These are phyloP conservation scores for Raphidocelis subcapitata DNA, from an alignment of 139 green algal species.

Conservation along the genomic window DNA sequence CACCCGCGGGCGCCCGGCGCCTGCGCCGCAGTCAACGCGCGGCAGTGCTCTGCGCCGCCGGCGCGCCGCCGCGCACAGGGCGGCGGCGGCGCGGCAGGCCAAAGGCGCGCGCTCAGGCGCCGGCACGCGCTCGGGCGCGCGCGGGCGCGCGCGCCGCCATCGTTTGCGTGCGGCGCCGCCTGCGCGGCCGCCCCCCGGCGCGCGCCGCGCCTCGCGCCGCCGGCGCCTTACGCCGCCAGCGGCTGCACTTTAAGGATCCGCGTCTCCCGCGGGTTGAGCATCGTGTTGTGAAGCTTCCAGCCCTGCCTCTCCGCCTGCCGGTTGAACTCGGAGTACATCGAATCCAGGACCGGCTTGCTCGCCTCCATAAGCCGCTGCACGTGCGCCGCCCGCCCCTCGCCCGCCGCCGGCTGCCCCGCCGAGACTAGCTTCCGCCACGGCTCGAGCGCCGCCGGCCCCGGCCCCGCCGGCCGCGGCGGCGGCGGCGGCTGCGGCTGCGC, in stretches of 20 bases:
- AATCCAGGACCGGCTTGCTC: constrained; percentile 30
- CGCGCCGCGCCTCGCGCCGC: background rate
- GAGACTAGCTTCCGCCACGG: constrained; percentile 12
- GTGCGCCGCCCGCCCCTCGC: constrained; percentile 16
- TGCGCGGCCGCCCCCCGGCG: background rate
- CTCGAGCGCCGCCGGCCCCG: background rate
- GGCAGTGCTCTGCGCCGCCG: too few species aligned
- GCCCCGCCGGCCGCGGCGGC: too few species aligned
- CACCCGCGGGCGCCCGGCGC: too few species aligned
- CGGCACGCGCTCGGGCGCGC: background rate
- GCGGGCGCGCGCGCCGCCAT: too few species aligned
- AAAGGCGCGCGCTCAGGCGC: background rate
- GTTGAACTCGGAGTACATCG: constrained; percentile 54
- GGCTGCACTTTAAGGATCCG: constrained; percentile 37
- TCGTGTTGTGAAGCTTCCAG: constrained; percentile 68
- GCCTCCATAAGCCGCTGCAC: constrained; percentile 15
- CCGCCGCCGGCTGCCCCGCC: constrained; percentile 5
- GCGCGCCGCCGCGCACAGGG: background rate
- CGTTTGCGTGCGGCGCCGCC: too few species aligned
- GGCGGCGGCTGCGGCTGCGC: background rate
- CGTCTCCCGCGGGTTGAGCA: constrained; percentile 70
- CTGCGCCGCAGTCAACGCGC: too few species aligned
- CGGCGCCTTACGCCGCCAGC: constrained; percentile 4
- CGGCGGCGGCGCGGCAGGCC: background rate
- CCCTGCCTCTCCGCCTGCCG: constrained; percentile 48